These are phyloP conservation scores for Tilletia setariae DNA, from an alignment of 1,284 basidiomycete genomes.

Conservation along the genomic window DNA sequence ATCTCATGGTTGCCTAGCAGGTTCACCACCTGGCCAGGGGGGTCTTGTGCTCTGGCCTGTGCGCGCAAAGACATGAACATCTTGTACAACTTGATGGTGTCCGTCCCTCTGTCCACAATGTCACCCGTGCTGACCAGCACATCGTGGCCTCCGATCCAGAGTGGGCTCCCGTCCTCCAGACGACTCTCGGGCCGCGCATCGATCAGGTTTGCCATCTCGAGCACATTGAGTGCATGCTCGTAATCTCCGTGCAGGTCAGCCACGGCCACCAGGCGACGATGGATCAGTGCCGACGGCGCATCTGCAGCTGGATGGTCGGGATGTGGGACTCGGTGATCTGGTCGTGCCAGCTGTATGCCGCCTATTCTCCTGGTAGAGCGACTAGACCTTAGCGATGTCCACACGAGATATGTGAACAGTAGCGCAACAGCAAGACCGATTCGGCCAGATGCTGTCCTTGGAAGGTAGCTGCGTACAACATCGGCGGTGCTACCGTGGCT, in stretches of 20 bases:
- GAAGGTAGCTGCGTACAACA: no score
- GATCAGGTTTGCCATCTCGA: slow-evolving; percentile 40
- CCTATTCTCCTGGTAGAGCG: background rate
- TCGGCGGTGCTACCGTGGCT: no score
- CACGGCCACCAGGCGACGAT: slow-evolving; percentile 38
- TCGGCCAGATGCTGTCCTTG: no score
- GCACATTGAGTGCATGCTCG: slow-evolving; percentile 41
- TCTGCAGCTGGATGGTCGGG: background rate
- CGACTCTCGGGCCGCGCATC: background rate
- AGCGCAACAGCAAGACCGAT: no score
- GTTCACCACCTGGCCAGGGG: slow-evolving; percentile 35
- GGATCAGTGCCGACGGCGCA: background rate
- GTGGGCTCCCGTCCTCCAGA: background rate
- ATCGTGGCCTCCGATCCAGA: slow-evolving; percentile 43
- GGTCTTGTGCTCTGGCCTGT: slow-evolving; percentile 29
- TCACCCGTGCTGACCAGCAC: slow-evolving; percentile 50
- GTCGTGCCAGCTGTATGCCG: slow-evolving; percentile 1
- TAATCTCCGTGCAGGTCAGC: slow-evolving; percentile 52
- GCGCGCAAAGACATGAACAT: slow-evolving; percentile 39
- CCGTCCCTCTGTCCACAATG: slow-evolving; percentile 52
- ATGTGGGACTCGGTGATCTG: background rate
- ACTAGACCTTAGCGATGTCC: no score
- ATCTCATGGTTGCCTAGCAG: slow-evolving; percentile 44
- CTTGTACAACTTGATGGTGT: slow-evolving; percentile 46
- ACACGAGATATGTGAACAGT: no score